Evolutionary conservation across 176 grass and related monocot genomes (phyloP).

Genomic region (Leersia perrieri): DNA sequence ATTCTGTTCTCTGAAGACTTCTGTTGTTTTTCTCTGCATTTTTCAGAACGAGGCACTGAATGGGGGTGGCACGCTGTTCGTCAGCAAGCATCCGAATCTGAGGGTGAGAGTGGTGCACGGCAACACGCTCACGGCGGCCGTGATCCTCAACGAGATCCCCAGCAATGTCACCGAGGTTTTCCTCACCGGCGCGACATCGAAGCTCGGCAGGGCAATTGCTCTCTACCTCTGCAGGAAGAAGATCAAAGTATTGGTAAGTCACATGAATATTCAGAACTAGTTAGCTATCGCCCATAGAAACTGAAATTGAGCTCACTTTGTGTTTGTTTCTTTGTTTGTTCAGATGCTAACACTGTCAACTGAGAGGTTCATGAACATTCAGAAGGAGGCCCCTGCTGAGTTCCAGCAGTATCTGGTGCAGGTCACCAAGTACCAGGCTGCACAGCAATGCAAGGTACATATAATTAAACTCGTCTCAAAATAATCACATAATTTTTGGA

Average conservation of each 20-base stretch:
- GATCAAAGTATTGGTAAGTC: conserved; percentile 63
- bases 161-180: conserved; percentile 64
- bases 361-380: conserved; percentile 75
- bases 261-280: too few species aligned
- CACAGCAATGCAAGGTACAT: conserved; percentile 71
- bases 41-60: conserved; percentile 82
- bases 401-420: conserved; percentile 76
- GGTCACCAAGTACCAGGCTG: conserved; percentile 86
- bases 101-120: conserved; percentile 84
- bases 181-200: conserved; percentile 88
- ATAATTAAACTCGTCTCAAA: too few species aligned
- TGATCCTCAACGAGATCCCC: conserved; percentile 86
- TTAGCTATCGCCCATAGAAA: too few species aligned
- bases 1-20: background rate
- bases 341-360: conserved; percentile 85
- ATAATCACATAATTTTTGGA: too few species aligned
- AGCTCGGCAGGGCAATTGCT: conserved; percentile 85
- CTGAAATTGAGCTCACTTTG: background rate
- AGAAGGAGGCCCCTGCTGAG: conserved; percentile 70
- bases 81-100: conserved; percentile 65
- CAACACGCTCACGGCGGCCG: conserved; percentile 91
- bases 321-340: background rate
- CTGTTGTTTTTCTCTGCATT: background rate
- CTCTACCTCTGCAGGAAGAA: conserved; percentile 82
- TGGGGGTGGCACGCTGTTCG: conserved; percentile 81